Conservation (phyloP, 495 filamentous ascomycete genomes). For the Neurospora intermedia region DNA sequence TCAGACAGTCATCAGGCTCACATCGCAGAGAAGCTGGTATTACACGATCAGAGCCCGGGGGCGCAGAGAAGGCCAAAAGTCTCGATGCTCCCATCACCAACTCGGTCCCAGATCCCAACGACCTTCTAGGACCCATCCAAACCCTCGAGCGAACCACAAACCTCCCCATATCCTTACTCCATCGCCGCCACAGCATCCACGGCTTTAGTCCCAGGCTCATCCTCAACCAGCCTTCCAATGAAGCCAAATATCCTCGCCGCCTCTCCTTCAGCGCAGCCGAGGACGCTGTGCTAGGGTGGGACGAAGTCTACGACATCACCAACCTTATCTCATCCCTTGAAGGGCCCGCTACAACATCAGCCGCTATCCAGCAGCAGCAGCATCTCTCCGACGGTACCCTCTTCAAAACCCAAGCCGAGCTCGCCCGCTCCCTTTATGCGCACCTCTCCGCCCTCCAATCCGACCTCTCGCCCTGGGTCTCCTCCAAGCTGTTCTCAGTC, state of each 20-base stretch:
- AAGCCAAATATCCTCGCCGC: conserved; percentile 63
- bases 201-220: not conserved
- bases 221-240: conserved; percentile 29
- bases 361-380: not conserved
- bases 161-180: conserved; percentile 18
- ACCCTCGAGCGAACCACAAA: conserved; percentile 23
- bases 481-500: conserved; percentile 49
- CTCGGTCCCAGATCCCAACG: conserved; percentile 35
- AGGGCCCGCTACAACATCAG: conserved; percentile 12
- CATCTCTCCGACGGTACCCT: not conserved
- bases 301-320: conserved; percentile 31
- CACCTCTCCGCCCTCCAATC: conserved; percentile 38
- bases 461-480: conserved; percentile 54
- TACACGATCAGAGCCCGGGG: conserved; percentile 2
- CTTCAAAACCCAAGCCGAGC: conserved; percentile 31
- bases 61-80: conserved; percentile 9
- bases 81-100: conserved; percentile 13
- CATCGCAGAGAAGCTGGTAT: not conserved
- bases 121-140: conserved; percentile 29
- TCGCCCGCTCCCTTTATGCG: conserved; percentile 48
- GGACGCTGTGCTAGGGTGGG: conserved; percentile 70
- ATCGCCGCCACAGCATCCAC: conserved; percentile 38
- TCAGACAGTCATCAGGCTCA: not conserved
- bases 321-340: conserved; percentile 22
- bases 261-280: conserved; percentile 86